Conservation (phyloP, 345 rosid species). For the Murraya koenigii region DNA sequence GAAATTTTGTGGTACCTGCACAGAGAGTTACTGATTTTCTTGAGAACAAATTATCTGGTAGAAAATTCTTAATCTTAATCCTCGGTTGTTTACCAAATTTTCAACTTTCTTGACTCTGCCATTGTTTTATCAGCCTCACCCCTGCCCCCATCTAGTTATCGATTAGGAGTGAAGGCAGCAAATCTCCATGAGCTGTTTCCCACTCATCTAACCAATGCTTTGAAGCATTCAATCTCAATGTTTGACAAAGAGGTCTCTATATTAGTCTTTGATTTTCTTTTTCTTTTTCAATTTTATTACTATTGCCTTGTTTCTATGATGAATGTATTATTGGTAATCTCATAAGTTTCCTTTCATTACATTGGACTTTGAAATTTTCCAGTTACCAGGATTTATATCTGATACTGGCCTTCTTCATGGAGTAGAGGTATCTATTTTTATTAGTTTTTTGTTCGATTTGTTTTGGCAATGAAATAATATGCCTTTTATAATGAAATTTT, state of each 20-base stretch:
- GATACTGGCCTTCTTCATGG: conserved; percentile 91
- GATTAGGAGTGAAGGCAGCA: conserved; percentile 82
- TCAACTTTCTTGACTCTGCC: conserved; percentile 14
- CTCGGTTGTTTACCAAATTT: not conserved
- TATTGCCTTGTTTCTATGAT: not conserved
- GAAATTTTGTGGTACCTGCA: conserved; percentile 75
- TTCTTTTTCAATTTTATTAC: not conserved
- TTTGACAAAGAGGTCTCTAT: conserved; percentile 74
- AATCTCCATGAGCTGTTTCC: conserved; percentile 84
- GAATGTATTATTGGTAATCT: not conserved
- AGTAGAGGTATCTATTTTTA: conserved; percentile 62
- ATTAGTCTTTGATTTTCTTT: not conserved
- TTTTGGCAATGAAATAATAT: not conserved
- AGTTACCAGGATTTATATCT: conserved; percentile 91
- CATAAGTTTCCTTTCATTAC: conserved; percentile 7
- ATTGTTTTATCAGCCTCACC: conserved; percentile 51
- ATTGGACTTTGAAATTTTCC: conserved; percentile 27
- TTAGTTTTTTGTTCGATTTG: not conserved
- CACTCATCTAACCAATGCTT: conserved; percentile 59
- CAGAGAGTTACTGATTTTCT: conserved; percentile 86
- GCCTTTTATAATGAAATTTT: not conserved
- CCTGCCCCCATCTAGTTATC: conserved; percentile 87
- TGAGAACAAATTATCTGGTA: conserved; percentile 75
- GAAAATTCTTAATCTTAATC: not conserved
- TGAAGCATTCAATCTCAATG: conserved; percentile 58